Evolutionary conservation across 768 basidiomycete genomes (phyloP).

Genomic region (Ramaria sp.): DNA sequence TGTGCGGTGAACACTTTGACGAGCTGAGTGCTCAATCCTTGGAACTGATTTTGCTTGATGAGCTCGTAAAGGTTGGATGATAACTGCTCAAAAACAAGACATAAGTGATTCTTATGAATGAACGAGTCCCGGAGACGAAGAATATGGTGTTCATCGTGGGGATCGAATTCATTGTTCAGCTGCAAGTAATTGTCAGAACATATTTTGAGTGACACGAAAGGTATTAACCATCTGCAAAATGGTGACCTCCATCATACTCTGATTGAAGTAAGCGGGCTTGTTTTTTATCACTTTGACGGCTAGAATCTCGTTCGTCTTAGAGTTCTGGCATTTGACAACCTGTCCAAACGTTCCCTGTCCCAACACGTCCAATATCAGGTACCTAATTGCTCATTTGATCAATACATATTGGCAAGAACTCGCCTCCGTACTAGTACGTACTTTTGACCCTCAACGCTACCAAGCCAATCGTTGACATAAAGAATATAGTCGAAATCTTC

Average conservation of each 20-base stretch:
- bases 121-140: conserved; percentile 91
- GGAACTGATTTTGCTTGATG: conserved; percentile 99
- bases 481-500: conserved; percentile 99
- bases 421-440: conserved; percentile 29
- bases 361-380: conserved; percentile 93
- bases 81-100: conserved; percentile 94
- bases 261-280: conserved; percentile 98
- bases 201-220: background rate
- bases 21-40: conserved; percentile 90
- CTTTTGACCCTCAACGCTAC: conserved; percentile 92
- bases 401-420: conserved; percentile 7
- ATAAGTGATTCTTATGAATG: conserved; percentile 92
- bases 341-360: conserved; percentile 99
- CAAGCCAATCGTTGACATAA: conserved; percentile 97
- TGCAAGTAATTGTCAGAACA: conserved; percentile 21
- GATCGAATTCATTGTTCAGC: conserved; percentile 93
- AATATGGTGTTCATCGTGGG: conserved; percentile 93
- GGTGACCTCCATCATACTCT: conserved; percentile 99
- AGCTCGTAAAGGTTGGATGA: conserved; percentile 98
- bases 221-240: conserved; percentile 83
- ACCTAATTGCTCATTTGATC: conserved; percentile 36
- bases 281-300: conserved; percentile 99
- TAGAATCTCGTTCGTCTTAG: conserved; percentile 97
- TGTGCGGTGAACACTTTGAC: conserved; percentile 99
- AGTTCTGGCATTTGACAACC: conserved; percentile 99